Evolutionary conservation across 345 rosid genomes (phyloP).

Genomic region (Noccaea caerulescens): DNA sequence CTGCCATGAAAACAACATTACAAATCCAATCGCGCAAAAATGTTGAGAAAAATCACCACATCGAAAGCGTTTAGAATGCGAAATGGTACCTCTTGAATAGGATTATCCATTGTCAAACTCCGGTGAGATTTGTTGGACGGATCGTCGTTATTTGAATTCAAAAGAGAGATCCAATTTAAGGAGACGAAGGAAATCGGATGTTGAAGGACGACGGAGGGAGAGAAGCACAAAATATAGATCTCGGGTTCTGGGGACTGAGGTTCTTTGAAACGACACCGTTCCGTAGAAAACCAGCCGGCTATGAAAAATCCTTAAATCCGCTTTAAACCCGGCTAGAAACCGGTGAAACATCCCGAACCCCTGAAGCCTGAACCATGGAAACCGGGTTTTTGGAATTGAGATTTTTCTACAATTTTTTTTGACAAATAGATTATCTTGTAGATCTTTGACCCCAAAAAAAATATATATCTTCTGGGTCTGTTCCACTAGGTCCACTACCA

Average conservation of each 20-base stretch:
- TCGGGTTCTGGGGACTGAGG: background rate
- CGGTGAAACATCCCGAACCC: background rate
- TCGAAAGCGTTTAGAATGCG: background rate
- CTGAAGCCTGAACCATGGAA: background rate
- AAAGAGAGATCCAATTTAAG: constrained; percentile 11
- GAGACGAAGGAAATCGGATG: background rate
- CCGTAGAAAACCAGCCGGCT: background rate
- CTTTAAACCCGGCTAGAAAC: background rate
- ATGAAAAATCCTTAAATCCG: background rate
- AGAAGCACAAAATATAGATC: constrained; percentile 12
- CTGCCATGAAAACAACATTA: constrained; percentile 42
- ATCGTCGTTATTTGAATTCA: background rate
- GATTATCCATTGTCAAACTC: constrained; percentile 25
- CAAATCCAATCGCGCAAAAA: constrained; percentile 2
- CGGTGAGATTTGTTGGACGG: constrained; percentile 7
- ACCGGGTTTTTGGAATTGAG: background rate
- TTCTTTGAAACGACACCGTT: background rate
- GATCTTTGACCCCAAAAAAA: too few species aligned
- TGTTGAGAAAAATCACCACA: background rate
- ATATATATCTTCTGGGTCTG: too few species aligned
- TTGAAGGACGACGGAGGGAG: background rate
- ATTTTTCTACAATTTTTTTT: too few species aligned
- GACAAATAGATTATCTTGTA: too few species aligned
- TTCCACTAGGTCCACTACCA: too few species aligned
- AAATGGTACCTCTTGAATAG: constrained; percentile 38